phyloP scores from a whole-genome alignment of 371 early-diverging fungal genomes.

The Umbelopsis sp. region DNA sequence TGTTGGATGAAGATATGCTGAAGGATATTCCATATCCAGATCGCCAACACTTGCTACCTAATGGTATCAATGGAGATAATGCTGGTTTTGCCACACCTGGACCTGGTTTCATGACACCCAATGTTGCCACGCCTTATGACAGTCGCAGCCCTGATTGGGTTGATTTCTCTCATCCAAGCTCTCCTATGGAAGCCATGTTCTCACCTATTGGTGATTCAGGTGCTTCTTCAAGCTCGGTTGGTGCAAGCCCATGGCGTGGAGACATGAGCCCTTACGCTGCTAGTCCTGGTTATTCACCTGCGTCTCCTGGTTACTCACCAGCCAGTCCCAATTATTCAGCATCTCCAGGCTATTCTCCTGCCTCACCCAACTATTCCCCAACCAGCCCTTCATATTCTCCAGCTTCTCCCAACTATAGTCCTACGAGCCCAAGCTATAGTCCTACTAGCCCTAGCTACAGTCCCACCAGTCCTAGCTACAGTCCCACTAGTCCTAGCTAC shows the following conservation, averaged over 20 bases:
- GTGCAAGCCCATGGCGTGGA: conserved; percentile 58
- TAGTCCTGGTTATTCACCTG: conserved; percentile 77
- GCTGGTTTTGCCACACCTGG: conserved; percentile 54
- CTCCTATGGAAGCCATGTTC: conserved; percentile 65
- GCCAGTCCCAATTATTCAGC: conserved; percentile 70
- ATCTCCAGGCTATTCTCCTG: conserved; percentile 77
- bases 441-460: conserved; percentile 74
- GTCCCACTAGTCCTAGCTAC: conserved; percentile 82
- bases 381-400: conserved; percentile 68
- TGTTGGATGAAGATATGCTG: conserved; percentile 92
- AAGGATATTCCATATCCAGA: conserved; percentile 57
- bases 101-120: conserved; percentile 64
- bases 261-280: conserved; percentile 56
- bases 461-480: conserved; percentile 70
- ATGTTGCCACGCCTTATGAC: conserved; percentile 57
- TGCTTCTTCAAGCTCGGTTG: conserved; percentile 34
- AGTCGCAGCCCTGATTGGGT: conserved; percentile 61
- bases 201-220: conserved; percentile 69
- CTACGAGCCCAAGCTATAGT: conserved; percentile 68
- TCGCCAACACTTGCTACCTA: conserved; percentile 41
- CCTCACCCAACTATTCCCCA: conserved; percentile 72
- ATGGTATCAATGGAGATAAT: conserved; percentile 45
- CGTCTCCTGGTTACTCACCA: conserved; percentile 78
- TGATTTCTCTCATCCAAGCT: conserved; percentile 60
- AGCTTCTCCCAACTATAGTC: conserved; percentile 61